phyloP scores from a whole-genome alignment of 257 asterid species.

The Nicotiana otophora region DNA sequence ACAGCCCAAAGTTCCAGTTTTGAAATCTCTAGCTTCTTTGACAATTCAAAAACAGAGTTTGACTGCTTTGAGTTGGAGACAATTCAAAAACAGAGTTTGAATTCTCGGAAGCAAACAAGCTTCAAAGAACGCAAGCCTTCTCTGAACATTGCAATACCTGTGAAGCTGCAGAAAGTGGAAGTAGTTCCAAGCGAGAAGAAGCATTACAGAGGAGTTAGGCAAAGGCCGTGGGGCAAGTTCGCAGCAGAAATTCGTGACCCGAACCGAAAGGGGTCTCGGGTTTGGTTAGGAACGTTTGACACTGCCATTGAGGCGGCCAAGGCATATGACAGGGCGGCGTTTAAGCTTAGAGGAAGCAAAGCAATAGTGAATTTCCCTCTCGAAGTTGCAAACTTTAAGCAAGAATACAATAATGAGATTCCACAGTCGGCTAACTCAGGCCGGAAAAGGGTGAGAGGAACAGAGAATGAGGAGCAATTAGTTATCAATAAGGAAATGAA shows the following conservation, averaged over 20 bases:
- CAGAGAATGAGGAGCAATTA: too few relatives aligned
- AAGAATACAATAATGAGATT: conserved; percentile 14
- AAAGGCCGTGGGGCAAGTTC: conserved; percentile 66
- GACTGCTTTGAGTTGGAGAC: too few relatives aligned
- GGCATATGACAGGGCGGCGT: conserved; percentile 75
- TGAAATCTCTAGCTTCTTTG: conserved; percentile 4
- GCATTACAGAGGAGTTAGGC: conserved; percentile 65
- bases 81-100: too few relatives aligned
- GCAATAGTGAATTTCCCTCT: conserved; percentile 75
- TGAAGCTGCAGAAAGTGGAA: background rate
- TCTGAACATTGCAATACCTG: conserved; percentile 57
- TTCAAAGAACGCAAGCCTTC: conserved; percentile 50
- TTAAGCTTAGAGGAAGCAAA: conserved; percentile 59
- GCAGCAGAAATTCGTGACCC: conserved; percentile 84
- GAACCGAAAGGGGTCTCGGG: conserved; percentile 54
- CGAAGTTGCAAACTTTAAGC: conserved; percentile 40
- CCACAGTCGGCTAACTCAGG: too few relatives aligned
- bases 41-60: background rate
- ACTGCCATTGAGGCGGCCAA: conserved; percentile 65
- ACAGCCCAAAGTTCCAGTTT: background rate
- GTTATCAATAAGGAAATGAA: too few relatives aligned
- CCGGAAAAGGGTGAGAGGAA: too few relatives aligned
- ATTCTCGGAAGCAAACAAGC: background rate
- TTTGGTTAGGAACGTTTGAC: conserved; percentile 73
- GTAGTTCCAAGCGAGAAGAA: conserved; percentile 18